Percentiles rank a stretch among this genome's conserved stretches.
These are phyloP conservation scores for Boletellus deceptivus DNA, from an alignment of 1,284 basidiomycete genomes.

Conservation along the genomic window DNA sequence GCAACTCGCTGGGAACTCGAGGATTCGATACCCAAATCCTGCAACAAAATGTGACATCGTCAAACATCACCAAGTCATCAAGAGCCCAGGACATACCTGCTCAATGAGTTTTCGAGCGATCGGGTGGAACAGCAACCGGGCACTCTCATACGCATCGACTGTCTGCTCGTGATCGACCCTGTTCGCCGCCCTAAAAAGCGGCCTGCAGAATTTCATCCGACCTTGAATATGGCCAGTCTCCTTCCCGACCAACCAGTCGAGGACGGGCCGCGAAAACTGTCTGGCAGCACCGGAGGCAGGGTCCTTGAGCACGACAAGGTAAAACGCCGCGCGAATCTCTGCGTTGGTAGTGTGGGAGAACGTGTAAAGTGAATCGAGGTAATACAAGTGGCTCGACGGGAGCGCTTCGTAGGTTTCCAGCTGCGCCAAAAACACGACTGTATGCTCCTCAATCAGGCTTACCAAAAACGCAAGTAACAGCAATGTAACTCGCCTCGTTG, in stretches of 20 bases:
- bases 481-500: constrained; percentile 51
- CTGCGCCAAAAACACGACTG: constrained; percentile 77
- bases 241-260: constrained; percentile 66
- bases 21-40: too few species aligned
- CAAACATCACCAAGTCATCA: too few species aligned
- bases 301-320: constrained; percentile 59
- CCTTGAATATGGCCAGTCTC: constrained; percentile 66
- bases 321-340: constrained; percentile 73
- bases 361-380: constrained; percentile 57
- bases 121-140: constrained; percentile 68
- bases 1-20: too few species aligned
- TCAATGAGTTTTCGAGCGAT: constrained; percentile 76
- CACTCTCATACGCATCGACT: constrained; percentile 52
- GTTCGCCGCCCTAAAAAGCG: constrained; percentile 55
- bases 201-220: constrained; percentile 83
- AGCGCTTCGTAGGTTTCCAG: constrained; percentile 57
- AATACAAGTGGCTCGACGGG: constrained; percentile 51
- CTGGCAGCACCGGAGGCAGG: constrained; percentile 48
- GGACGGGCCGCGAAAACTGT: constrained; percentile 49
- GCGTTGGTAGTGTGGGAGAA: constrained; percentile 57
- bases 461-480: background rate
- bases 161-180: constrained; percentile 67
- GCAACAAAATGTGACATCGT: too few species aligned
- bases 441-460: background rate
- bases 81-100: constrained; percentile 46